Conservation (phyloP, 2,329 filamentous ascomycete species). For the Calonectria fujianensis region DNA sequence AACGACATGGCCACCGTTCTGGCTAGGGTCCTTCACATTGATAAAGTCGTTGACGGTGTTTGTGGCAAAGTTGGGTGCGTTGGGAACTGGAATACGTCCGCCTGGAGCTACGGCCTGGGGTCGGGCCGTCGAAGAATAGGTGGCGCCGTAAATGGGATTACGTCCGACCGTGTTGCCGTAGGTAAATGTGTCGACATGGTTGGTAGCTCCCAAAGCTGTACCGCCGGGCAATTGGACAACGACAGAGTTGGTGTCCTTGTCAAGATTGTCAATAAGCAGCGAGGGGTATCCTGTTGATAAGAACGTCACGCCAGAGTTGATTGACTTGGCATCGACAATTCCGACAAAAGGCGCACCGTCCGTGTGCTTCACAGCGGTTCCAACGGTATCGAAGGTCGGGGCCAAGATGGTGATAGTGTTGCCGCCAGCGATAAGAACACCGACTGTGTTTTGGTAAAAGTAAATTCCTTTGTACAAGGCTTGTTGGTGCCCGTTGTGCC, state of each 20-base stretch:
- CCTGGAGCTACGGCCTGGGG: background rate
- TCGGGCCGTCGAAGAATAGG: slow-evolving; percentile 1
- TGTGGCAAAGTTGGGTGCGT: background rate
- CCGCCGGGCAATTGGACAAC: background rate
- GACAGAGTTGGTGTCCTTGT: slow-evolving; percentile 12
- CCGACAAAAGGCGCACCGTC: slow-evolving; percentile 11
- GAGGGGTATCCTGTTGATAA: slow-evolving; percentile 8
- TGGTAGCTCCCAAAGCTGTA: background rate
- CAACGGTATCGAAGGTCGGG: slow-evolving; percentile 7
- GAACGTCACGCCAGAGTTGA: slow-evolving; percentile 15
- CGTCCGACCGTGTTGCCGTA: slow-evolving; percentile 22
- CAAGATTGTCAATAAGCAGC: background rate
- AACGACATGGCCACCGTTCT: slow-evolving; percentile 7
- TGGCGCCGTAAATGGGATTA: slow-evolving; percentile 3
- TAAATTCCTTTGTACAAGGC: slow-evolving; percentile 12
- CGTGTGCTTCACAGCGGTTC: background rate
- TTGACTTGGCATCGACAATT: slow-evolving; percentile 5
- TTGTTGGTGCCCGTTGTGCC: slow-evolving; percentile 15
- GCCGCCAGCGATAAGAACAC: background rate
- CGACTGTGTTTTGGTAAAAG: slow-evolving; percentile 16
- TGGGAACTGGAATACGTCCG: background rate
- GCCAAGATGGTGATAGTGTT: slow-evolving; percentile 11
- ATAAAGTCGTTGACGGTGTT: slow-evolving; percentile 7
- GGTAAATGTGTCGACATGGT: slow-evolving; percentile 9
- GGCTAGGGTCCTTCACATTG: slow-evolving; percentile 2